phyloP scores from a whole-genome alignment of 306 rosid species.

The Astragalus glycyphyllos region DNA sequence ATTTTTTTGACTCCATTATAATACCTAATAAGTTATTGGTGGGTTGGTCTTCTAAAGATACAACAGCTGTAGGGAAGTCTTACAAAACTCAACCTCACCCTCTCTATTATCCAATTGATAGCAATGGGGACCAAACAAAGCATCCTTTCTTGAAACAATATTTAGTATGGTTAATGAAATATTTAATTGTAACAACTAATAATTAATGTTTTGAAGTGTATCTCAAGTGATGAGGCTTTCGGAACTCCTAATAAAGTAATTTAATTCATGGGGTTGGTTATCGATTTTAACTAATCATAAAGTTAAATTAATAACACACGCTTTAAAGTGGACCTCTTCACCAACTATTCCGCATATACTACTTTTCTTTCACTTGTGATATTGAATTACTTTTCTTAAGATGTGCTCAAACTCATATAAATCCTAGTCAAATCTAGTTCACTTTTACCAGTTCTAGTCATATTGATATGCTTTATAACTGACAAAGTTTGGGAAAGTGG shows the following conservation, averaged over 20 bases:
- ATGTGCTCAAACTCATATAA: constrained; percentile 31
- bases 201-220: constrained; percentile 43
- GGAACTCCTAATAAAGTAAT: too few species aligned
- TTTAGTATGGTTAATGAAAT: constrained; percentile 10
- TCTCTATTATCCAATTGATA: constrained; percentile 29
- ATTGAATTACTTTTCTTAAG: constrained; percentile 39
- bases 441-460: constrained; percentile 31
- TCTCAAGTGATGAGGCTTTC: constrained; percentile 49
- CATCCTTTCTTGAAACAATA: constrained; percentile 34
- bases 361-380: constrained; percentile 37
- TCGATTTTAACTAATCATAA: constrained; percentile 35
- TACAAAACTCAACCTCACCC: too few species aligned
- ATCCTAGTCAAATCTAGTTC: constrained; percentile 25
- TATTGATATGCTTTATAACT: constrained; percentile 24
- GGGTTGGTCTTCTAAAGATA: constrained; percentile 44
- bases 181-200: constrained; percentile 19
- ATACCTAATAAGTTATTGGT: constrained; percentile 39
- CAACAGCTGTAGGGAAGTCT: constrained; percentile 37
- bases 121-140: constrained; percentile 42
- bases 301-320: constrained; percentile 8
- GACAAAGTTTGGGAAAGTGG: constrained; percentile 36
- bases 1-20: constrained; percentile 41
- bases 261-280: constrained; percentile 36
- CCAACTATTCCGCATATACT: constrained; percentile 31
- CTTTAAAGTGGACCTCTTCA: constrained; percentile 42